Base-by-base conservation (phyloP, 2,329 filamentous ascomycete genomes). In the Fusarium equiseti region DNA sequence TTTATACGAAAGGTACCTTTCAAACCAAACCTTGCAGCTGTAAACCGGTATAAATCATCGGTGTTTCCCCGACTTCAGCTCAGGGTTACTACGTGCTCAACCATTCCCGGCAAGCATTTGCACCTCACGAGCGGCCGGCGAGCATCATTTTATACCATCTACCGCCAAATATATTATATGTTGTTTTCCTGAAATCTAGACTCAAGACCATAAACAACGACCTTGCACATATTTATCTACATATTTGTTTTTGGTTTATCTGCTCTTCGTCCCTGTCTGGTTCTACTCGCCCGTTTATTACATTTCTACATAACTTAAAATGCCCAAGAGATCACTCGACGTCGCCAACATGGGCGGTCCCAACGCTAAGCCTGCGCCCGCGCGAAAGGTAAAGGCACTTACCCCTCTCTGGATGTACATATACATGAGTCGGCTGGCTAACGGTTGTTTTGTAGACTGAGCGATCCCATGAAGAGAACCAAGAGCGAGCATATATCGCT, bases 401-500 rank as follows among this genome's bases (percentile, higher is more conserved):
- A 18, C 31, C n/a, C 35, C 42, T 51, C 27, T 29, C 12, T 35
- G 18, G 16, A 26, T 20, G 24, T 26, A 31, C 10, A 10, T 32
- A 11, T 51, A 43, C 9, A 22, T n/a, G 35, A 27, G n/a, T 22
- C 20, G 10, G 9, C n/a, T 26, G 4, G 31, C 43, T 70, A 45
- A 65, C 69, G 31, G 15, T 12, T 10, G 18, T 3, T 51, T 13
- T 42, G 18, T 61, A 93, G 89, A 92, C 90, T 5, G 91, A 93
- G 79, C 85, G 92, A 45, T 92, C 91, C 4, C 91, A 94, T 69
- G 91, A 92, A 73, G 92, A 95, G 79, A 95, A 95, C 74, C 91
- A 94, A 77, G 93, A 95, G 80, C 87, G 95, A 76, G 95, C 95
- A 24, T 98, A 97, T 78, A 96, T 98, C 73, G 95, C 95, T 15